These are phyloP conservation scores for Colletotrichum somersetense DNA, from an alignment of 2,329 filamentous ascomycete species.

Conservation along the genomic window DNA sequence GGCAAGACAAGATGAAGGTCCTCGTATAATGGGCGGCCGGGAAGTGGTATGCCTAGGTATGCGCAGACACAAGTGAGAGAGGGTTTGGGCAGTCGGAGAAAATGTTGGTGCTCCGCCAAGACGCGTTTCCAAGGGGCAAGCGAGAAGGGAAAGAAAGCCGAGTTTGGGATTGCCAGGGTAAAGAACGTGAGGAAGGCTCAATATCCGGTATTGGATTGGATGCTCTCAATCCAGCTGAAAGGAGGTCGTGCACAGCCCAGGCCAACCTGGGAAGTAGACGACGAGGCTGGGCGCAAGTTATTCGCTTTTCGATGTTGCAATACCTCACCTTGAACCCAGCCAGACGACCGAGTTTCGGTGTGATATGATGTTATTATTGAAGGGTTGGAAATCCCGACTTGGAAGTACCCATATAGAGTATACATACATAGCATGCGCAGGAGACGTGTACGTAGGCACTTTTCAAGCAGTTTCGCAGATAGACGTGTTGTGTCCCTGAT, in stretches of 20 bases:
- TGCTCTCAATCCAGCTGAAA: not conserved
- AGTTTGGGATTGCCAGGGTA: not conserved
- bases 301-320: not conserved
- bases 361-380: not conserved
- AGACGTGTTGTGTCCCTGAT: too few relatives aligned
- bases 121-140: conserved; percentile 13
- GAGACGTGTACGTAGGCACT: too few relatives aligned
- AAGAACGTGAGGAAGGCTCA: not conserved
- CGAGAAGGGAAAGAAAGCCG: not conserved
- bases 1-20: not conserved
- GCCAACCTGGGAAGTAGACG: not conserved
- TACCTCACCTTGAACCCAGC: not conserved
- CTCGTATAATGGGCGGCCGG: not conserved
- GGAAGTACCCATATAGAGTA: not conserved
- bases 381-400: not conserved
- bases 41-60: not conserved
- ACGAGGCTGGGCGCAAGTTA: not conserved
- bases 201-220: not conserved
- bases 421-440: too few relatives aligned
- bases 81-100: conserved; percentile 12
- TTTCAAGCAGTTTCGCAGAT: too few relatives aligned
- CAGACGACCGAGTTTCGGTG: not conserved
- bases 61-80: not conserved
- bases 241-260: not conserved
- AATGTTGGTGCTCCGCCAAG: conserved; percentile 3